Conservation (phyloP, 140 eudicot species). For the Flaveria floridana region DNA sequence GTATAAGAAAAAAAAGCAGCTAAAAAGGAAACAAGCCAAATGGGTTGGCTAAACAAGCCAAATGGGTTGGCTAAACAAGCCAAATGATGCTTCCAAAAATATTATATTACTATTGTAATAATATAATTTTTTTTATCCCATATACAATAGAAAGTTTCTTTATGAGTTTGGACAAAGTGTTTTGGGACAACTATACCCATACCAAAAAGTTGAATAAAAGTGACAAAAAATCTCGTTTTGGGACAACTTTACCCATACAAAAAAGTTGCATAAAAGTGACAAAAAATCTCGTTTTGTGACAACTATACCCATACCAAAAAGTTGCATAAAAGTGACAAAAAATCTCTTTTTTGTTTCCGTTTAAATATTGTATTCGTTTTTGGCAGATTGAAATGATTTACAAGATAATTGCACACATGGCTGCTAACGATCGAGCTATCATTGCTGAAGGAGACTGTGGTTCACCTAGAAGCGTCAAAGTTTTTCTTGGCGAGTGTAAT, state of each 20-base stretch:
- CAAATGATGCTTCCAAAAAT: background rate
- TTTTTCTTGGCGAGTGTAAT: conserved; percentile 78
- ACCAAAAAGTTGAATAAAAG: background rate
- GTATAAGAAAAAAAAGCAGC: background rate
- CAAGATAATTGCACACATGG: conserved; percentile 82
- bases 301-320: background rate
- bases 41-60: background rate
- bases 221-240: background rate
- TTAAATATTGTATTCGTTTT: background rate
- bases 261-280: background rate
- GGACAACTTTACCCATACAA: background rate
- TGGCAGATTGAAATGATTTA: conserved; percentile 88
- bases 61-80: background rate
- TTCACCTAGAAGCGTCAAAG: conserved; percentile 86
- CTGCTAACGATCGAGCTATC: conserved; percentile 83
- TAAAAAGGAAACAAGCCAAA: background rate
- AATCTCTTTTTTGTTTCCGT: background rate
- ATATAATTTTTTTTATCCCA: background rate
- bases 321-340: background rate
- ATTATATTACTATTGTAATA: background rate
- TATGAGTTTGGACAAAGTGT: background rate
- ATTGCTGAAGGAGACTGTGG: conserved; percentile 94
- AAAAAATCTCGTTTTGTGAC: background rate
- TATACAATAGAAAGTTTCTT: background rate
- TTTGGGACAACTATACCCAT: background rate